phyloP scores from a whole-genome alignment of 2,329 filamentous ascomycete genomes.

The Decorospora gaudefroyi region DNA sequence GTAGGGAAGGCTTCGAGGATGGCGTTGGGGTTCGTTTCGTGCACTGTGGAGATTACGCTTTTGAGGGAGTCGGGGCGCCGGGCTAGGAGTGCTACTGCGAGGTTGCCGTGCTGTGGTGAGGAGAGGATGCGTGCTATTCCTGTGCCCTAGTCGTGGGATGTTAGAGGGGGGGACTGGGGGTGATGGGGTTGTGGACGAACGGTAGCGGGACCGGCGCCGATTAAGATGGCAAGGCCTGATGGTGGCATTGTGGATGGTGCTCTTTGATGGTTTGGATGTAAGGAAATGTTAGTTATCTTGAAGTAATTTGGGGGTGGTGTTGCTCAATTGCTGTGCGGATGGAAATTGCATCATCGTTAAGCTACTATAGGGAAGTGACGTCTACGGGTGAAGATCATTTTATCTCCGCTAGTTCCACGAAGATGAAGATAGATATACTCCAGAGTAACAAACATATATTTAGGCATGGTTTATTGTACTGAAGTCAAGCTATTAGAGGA shows the following conservation, averaged over 20 bases:
- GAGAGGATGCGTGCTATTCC: conserved; percentile 62
- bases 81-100: conserved; percentile 60
- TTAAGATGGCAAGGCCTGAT: conserved; percentile 42
- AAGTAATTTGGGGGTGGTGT: background rate
- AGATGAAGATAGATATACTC: background rate
- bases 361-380: background rate
- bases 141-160: conserved; percentile 49
- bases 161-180: background rate
- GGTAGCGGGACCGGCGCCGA: conserved; percentile 42
- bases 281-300: no score
- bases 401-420: background rate
- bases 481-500: no score
- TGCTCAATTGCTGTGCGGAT: no score
- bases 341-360: conserved; percentile 1
- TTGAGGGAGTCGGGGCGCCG: conserved; percentile 54
- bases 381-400: conserved; percentile 1
- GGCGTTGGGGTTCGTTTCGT: conserved; percentile 49
- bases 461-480: no score
- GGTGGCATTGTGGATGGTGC: conserved; percentile 26
- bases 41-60: conserved; percentile 51
- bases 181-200: conserved; percentile 16
- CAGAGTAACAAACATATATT: no score
- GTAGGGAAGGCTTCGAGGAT: conserved; percentile 59
- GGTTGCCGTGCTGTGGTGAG: conserved; percentile 56
- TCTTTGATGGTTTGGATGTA: background rate